A percentile compares a stretch with the other conserved stretches of the same genome.
phyloP scores from a whole-genome alignment of 1,284 basidiomycete genomes.

The Mycena citricolor region DNA sequence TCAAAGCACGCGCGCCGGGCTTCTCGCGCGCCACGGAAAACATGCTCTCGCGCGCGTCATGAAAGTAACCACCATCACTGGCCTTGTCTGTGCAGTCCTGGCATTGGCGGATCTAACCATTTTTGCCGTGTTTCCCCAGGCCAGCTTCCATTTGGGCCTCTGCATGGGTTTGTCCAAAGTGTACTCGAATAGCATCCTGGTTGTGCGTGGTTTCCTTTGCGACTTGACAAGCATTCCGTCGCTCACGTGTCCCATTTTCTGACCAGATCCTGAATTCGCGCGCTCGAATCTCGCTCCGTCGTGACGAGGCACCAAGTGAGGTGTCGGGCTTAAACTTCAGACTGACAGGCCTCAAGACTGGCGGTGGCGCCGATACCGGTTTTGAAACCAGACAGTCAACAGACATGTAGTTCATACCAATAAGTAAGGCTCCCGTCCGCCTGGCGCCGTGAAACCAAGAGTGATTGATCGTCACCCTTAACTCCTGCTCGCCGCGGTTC shows the following conservation, averaged over 20 bases:
- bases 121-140: slow-evolving; percentile 7
- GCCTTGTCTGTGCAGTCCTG: slow-evolving; percentile 13
- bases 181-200: slow-evolving; percentile 22
- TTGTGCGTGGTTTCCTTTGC: slow-evolving; percentile 3
- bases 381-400: too few species aligned
- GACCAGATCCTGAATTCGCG: slow-evolving; percentile 12
- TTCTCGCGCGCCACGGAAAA: slow-evolving; percentile 1
- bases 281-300: slow-evolving; percentile 7
- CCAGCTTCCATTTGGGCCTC: slow-evolving; percentile 20
- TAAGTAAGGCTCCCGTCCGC: too few species aligned
- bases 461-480: too few species aligned
- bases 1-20: neutral
- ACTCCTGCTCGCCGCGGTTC: too few species aligned
- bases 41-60: slow-evolving; percentile 12
- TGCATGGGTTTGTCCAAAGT: slow-evolving; percentile 21
- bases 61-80: slow-evolving; percentile 19
- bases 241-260: too few species aligned
- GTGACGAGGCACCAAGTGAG: too few species aligned
- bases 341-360: too few species aligned
- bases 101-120: slow-evolving; percentile 16
- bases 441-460: too few species aligned
- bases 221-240: neutral
- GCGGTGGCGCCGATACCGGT: too few species aligned
- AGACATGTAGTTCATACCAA: too few species aligned
- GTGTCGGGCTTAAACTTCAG: too few species aligned